A percentile compares a stretch with the other conserved stretches of the same genome.
phyloP scores from a whole-genome alignment of 306 rosid species.

The Dalbergia oliveri region DNA sequence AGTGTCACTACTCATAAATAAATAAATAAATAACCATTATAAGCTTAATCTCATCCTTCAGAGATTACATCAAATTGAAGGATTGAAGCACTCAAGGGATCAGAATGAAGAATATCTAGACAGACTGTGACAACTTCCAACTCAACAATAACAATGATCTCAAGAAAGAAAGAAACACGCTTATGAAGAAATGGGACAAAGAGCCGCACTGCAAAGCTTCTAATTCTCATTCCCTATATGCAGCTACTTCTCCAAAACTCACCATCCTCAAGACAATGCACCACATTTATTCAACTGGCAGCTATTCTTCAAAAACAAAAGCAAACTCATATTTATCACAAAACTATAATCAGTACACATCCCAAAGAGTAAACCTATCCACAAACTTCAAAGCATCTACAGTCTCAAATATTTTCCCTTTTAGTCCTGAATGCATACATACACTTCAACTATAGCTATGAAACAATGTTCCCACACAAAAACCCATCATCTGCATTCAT shows the following conservation, averaged over 20 bases:
- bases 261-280: slow-evolving; percentile 28
- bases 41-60: slow-evolving; percentile 10
- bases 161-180: not conserved
- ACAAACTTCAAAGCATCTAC: slow-evolving; percentile 11
- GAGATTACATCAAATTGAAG: not conserved
- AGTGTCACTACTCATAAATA: slow-evolving; percentile 23
- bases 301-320: slow-evolving; percentile 29
- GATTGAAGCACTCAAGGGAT: slow-evolving; percentile 3
- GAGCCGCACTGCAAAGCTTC: slow-evolving; percentile 27
- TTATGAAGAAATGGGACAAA: slow-evolving; percentile 21
- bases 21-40: slow-evolving; percentile 13
- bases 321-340: slow-evolving; percentile 17
- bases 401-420: slow-evolving; percentile 7
- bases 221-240: slow-evolving; percentile 13
- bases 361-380: slow-evolving; percentile 31
- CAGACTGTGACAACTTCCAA: slow-evolving; percentile 11
- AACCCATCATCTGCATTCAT: slow-evolving; percentile 25
- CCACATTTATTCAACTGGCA: slow-evolving; percentile 10
- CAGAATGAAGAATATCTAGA: slow-evolving; percentile 27
- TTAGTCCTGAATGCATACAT: not conserved
- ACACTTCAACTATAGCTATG: slow-evolving; percentile 14
- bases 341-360: slow-evolving; percentile 33
- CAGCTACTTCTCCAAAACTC: slow-evolving; percentile 19
- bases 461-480: slow-evolving; percentile 20
- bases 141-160: not conserved